A percentile compares a stretch with the other conserved stretches of the same genome.
These are phyloP conservation scores for Mycena pura DNA, from an alignment of 768 basidiomycete species.

Conservation along the genomic window DNA sequence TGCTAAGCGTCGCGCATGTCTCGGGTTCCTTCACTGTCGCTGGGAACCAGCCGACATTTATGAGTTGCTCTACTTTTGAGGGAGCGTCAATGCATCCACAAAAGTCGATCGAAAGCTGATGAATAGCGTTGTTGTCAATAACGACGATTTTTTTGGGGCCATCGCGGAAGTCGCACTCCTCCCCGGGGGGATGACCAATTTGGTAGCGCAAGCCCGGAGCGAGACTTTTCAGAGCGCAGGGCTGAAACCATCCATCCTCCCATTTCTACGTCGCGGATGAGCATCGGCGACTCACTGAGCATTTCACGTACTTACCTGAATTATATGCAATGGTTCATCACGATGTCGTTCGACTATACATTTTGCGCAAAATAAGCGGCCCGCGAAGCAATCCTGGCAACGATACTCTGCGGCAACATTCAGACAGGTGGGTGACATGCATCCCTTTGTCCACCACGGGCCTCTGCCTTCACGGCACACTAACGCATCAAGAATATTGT, in stretches of 20 bases:
- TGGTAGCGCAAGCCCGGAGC: slow-evolving; percentile 17
- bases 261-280: slow-evolving; percentile 21
- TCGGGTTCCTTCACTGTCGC: slow-evolving; percentile 25
- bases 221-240: background rate
- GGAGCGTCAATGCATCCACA: slow-evolving; percentile 21
- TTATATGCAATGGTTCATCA: slow-evolving; percentile 22
- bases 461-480: slow-evolving; percentile 26
- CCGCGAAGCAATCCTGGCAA: slow-evolving; percentile 24
- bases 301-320: slow-evolving; percentile 24
- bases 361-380: slow-evolving; percentile 9
- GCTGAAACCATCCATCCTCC: slow-evolving; percentile 21
- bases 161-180: slow-evolving; percentile 8
- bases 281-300: background rate
- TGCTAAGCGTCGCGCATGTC: slow-evolving; percentile 26
- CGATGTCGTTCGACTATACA: slow-evolving; percentile 24
- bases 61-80: slow-evolving; percentile 12
- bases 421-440: background rate
- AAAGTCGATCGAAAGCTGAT: slow-evolving; percentile 24
- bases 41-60: slow-evolving; percentile 28
- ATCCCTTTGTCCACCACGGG: slow-evolving; percentile 7
- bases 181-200: slow-evolving; percentile 26
- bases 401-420: background rate
- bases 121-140: slow-evolving; percentile 29
- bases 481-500: slow-evolving; percentile 18
- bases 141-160: slow-evolving; percentile 23